Evolutionary conservation across 2,329 filamentous ascomycete species (phyloP), one percentile per base, ranked within the genome.

Genomic region (Aspergillus sp.): DNA sequence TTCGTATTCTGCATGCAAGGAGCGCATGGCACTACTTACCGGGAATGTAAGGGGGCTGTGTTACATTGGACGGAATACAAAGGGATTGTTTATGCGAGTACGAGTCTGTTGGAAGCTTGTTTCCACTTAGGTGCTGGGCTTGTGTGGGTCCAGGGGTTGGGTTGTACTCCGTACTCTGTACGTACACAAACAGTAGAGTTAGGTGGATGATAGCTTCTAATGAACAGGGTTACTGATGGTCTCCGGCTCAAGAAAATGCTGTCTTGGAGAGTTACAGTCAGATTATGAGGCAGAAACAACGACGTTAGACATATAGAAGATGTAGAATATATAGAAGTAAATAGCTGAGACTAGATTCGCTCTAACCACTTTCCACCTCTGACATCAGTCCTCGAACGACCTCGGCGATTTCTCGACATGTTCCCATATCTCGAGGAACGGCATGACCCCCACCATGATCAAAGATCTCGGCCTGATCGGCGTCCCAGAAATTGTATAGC

Each of bases 391-490:
- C 49, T 10, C 39, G 32, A n/a, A 56, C 11, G 2, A 52, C 20
- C 22, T 56, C 49, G 12, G 22, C 32, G n/a, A 53, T 22, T n/a
- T 55, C 53, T 26, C 49, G 53, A 22, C 45, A 31, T 3, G 42
- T 55, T 1, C 47, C 24, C n/a, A 31, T 36, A 2, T 54, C 56
- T 2, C 84, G 76, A 0, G 86, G 86, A 4, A 88, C 75, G 0
- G 84, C 87, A 67, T 89, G 86, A 0, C 86, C 86, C 66, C 87
- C 87, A 4, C 84, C 86, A 62, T 87, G 85, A 64, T 89, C 86
- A 61, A 88, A 88, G n/a, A 88, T 77, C 36, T 80, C 78, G 0
- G 85, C 85, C 1, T 75, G 81, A 58, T 88, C 85, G 0, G 80
- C 80, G 51, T 87, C 83, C 63, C 85, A 89, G 24, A 87, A 79